These are phyloP conservation scores for Lophiostoma macrostomum DNA, from an alignment of 495 filamentous ascomycete genomes.

Conservation along the genomic window DNA sequence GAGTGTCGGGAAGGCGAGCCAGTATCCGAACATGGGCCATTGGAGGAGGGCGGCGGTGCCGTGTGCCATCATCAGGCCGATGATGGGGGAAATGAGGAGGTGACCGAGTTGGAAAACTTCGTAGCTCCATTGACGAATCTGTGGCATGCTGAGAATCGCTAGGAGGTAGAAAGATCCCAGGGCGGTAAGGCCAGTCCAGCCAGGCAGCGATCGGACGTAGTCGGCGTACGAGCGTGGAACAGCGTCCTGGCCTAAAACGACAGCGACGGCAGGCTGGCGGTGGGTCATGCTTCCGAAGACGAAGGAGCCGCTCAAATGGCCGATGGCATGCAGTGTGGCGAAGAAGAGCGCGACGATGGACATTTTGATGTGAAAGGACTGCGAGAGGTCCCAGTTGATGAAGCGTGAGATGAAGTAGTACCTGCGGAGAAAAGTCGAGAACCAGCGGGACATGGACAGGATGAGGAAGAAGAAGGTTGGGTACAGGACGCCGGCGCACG, in stretches of 20 bases:
- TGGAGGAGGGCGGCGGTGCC: constrained; percentile 39
- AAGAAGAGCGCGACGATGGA: constrained; percentile 37
- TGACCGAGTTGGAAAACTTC: constrained; percentile 44
- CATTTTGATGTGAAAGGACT: constrained; percentile 43
- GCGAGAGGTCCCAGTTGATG: constrained; percentile 44
- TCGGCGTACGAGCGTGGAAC: constrained; percentile 31
- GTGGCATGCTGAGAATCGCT: constrained; percentile 36
- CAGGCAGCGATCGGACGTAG: constrained; percentile 35
- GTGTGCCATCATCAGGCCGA: constrained; percentile 40
- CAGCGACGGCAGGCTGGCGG: constrained; percentile 30
- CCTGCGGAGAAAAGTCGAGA: constrained; percentile 37
- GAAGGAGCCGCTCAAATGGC: constrained; percentile 41
- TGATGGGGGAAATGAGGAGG: constrained; percentile 44
- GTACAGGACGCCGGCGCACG: constrained; percentile 41
- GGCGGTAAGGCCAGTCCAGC: constrained; percentile 39
- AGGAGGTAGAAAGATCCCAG: constrained; percentile 39
- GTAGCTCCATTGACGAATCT: constrained; percentile 38
- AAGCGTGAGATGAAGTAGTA: constrained; percentile 40
- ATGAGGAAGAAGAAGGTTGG: constrained; percentile 46
- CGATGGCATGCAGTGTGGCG: constrained; percentile 43
- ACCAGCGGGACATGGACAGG: constrained; percentile 42
- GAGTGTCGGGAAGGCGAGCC: constrained; percentile 40
- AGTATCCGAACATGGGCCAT: constrained; percentile 44
- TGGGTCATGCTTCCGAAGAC: constrained; percentile 34
- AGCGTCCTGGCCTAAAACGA: constrained; percentile 29